These are phyloP conservation scores for Penicillium sp. DNA, from an alignment of 2,329 filamentous ascomycete species.

Conservation along the genomic window DNA sequence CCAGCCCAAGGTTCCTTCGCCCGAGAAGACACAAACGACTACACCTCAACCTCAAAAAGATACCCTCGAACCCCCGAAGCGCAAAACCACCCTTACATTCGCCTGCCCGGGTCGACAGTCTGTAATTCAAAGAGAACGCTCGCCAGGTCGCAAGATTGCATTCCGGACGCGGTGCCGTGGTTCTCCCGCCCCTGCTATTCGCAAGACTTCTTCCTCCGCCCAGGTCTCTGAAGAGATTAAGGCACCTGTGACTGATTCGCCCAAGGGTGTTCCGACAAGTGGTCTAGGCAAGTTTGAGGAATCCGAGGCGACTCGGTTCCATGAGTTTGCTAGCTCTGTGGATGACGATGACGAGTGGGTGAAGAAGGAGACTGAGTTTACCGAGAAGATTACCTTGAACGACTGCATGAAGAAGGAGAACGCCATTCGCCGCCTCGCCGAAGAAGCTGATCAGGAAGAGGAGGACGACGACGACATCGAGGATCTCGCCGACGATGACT, in stretches of 20 bases:
- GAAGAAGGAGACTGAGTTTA: slow-evolving; percentile 63
- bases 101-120: slow-evolving; percentile 44
- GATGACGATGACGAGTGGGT: slow-evolving; percentile 91
- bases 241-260: slow-evolving; percentile 12
- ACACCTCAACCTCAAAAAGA: slow-evolving; percentile 15
- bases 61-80: slow-evolving; percentile 35
- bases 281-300: slow-evolving; percentile 43
- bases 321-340: slow-evolving; percentile 86
- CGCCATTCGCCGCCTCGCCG: slow-evolving; percentile 77
- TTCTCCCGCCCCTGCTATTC: slow-evolving; percentile 43
- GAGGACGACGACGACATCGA: slow-evolving; percentile 62
- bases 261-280: slow-evolving; percentile 33
- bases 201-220: slow-evolving; percentile 25
- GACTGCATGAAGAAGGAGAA: slow-evolving; percentile 91
- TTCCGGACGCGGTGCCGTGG: slow-evolving; percentile 34
- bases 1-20: slow-evolving; percentile 25
- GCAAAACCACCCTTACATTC: slow-evolving; percentile 49
- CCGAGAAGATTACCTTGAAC: slow-evolving; percentile 76
- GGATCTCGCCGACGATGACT: slow-evolving; percentile 67
- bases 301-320: slow-evolving; percentile 60
- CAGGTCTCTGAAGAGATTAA: slow-evolving; percentile 12
- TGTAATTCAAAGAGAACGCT: slow-evolving; percentile 28
- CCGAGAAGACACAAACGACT: slow-evolving; percentile 26
- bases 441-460: slow-evolving; percentile 89
- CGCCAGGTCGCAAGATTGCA: slow-evolving; percentile 23